Percentiles rank a stretch among this genome's conserved stretches.
These are phyloP conservation scores for Erigeron canadensis DNA, from an alignment of 129 eudicot genomes.

Conservation along the genomic window DNA sequence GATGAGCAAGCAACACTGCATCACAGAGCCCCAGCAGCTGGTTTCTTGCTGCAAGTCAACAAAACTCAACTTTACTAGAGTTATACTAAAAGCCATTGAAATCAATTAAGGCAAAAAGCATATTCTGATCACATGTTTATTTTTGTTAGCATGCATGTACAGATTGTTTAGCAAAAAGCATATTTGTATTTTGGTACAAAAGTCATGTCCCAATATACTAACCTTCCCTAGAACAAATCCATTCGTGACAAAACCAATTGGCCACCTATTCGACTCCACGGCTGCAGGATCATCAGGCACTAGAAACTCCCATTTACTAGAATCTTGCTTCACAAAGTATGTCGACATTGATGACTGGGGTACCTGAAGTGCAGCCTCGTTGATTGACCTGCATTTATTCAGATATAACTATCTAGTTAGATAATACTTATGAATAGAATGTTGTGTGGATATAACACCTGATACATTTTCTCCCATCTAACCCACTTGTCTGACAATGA, in stretches of 20 bases:
- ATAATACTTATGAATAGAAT: not conserved
- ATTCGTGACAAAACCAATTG: constrained; percentile 81
- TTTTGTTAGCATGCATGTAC: not conserved
- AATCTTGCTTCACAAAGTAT: constrained; percentile 46
- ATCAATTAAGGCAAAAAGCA: constrained; percentile 1
- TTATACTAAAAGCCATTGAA: not conserved
- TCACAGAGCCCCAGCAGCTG: constrained; percentile 69
- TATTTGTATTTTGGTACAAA: constrained; percentile 1
- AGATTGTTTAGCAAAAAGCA: not conserved
- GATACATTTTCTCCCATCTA: not conserved
- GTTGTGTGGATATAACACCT: not conserved
- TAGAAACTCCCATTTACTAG: constrained; percentile 77
- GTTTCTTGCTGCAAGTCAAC: constrained; percentile 65
- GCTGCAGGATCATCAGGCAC: constrained; percentile 54
- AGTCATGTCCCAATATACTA: constrained; percentile 6
- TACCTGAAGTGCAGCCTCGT: constrained; percentile 52
- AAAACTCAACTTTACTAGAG: constrained; percentile 6
- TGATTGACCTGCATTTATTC: constrained; percentile 42
- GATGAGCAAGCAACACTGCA: constrained; percentile 57
- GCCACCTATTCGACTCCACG: constrained; percentile 61
- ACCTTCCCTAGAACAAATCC: constrained; percentile 95
- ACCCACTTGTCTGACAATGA: not conserved
- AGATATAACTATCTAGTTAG: constrained; percentile 13
- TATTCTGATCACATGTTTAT: too few species aligned
- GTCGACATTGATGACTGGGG: constrained; percentile 47